Evolutionary conservation across 371 early-diverging fungal genomes (phyloP).

Genomic region (Mucor saturninus): DNA sequence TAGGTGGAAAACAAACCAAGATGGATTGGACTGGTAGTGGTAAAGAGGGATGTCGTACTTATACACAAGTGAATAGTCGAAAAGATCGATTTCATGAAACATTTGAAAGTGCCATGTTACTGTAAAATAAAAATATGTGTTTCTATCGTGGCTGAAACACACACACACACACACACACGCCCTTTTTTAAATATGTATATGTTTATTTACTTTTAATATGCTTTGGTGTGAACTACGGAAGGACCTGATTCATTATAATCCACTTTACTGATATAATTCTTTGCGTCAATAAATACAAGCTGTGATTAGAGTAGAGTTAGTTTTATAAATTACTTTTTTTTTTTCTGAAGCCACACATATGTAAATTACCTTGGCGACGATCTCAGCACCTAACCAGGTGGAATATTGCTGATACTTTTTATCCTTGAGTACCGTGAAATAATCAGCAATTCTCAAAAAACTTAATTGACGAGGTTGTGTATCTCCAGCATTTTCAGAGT

Average conservation of each 20-base stretch:
- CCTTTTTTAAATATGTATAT: not conserved
- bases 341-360: not conserved
- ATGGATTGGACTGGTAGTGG: not conserved
- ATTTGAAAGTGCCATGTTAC: conserved; percentile 23
- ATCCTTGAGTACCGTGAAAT: conserved; percentile 74
- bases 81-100: conserved; percentile 15
- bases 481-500: conserved; percentile 80
- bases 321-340: too few species aligned
- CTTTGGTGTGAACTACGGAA: conserved; percentile 68
- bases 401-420: conserved; percentile 60
- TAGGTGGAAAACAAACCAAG: too few species aligned
- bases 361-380: conserved; percentile 76
- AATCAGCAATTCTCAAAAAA: conserved; percentile 78
- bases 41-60: conserved; percentile 3
- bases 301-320: conserved; percentile 23
- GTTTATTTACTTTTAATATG: conserved; percentile 34
- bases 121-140: conserved; percentile 14
- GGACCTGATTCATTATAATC: conserved; percentile 86
- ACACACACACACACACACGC: not conserved
- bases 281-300: conserved; percentile 72
- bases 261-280: conserved; percentile 77
- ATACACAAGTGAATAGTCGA: not conserved
- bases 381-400: conserved; percentile 76
- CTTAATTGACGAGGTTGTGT: conserved; percentile 74
- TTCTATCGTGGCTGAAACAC: not conserved